Evolutionary conservation across 2,329 filamentous ascomycete species (phyloP).

Genomic region (Trichoderma sp.): DNA sequence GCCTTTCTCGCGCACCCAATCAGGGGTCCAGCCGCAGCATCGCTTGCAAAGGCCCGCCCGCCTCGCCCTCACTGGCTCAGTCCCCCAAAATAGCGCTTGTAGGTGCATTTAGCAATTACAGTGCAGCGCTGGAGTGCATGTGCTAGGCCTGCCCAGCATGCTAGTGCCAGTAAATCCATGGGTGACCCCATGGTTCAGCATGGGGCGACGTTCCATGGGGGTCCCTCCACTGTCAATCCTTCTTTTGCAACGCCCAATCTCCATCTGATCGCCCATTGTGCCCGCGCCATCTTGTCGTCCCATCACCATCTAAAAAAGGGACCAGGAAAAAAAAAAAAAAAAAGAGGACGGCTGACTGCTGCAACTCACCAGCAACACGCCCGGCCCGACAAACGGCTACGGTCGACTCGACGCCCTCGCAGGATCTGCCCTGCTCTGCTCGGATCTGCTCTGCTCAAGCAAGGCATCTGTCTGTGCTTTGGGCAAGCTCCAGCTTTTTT

Average conservation of each 20-base stretch:
- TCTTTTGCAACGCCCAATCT: slow-evolving; percentile 18
- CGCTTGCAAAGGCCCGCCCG: slow-evolving; percentile 12
- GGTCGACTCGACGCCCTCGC: background rate
- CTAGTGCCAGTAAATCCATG: background rate
- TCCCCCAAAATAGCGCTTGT: background rate
- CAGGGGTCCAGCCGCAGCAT: slow-evolving; percentile 3
- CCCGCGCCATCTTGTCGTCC: background rate
- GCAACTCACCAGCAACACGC: background rate
- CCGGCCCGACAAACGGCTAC: background rate
- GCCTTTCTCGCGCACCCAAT: slow-evolving; percentile 1
- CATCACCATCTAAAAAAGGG: background rate
- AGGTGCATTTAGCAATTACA: slow-evolving; percentile 5
- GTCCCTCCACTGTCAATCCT: slow-evolving; percentile 9
- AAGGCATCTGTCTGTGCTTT: background rate
- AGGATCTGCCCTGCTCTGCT: background rate
- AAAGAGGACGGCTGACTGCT: background rate
- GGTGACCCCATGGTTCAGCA: slow-evolving; percentile 13
- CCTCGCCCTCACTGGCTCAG: slow-evolving; percentile 11
- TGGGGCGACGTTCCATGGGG: slow-evolving; percentile 9
- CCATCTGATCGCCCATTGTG: slow-evolving; percentile 18
- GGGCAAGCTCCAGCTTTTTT: slow-evolving; percentile 3
- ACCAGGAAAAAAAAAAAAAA: background rate
- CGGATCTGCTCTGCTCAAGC: background rate
- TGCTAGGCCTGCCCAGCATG: slow-evolving; percentile 6
- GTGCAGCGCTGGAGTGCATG: background rate